A percentile compares a stretch with the other conserved stretches of the same genome.
These are phyloP conservation scores for Pythium rishiriense DNA, from an alignment of 352 stramenopile species.

Conservation along the genomic window DNA sequence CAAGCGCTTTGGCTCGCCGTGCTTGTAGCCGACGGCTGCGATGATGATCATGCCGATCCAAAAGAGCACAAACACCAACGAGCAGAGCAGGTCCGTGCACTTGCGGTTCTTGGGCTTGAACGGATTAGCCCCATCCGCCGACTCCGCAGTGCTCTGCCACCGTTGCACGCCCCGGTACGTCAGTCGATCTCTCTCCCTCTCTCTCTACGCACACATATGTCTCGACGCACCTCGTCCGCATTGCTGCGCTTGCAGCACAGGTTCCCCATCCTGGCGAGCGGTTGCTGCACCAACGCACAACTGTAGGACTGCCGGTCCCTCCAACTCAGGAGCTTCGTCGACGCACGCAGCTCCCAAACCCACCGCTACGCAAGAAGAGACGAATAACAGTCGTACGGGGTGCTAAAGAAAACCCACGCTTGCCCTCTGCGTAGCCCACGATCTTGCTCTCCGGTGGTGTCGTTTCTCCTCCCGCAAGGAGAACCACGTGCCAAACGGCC, in stretches of 20 bases:
- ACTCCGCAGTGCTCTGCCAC: conserved; percentile 19
- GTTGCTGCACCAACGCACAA: background rate
- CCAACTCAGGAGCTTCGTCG: background rate
- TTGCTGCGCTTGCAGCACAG: conserved; percentile 28
- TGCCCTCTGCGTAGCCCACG: background rate
- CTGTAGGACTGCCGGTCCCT: conserved; percentile 1
- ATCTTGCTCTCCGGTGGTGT: background rate
- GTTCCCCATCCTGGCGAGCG: conserved; percentile 25
- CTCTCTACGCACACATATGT: background rate
- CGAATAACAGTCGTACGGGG: conserved; percentile 10
- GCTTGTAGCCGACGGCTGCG: conserved; percentile 53
- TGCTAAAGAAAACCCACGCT: conserved; percentile 15
- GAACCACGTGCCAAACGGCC: background rate
- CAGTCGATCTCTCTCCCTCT: background rate
- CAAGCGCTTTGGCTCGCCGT: conserved; percentile 72
- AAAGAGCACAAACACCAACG: conserved; percentile 38
- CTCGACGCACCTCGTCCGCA: conserved; percentile 1
- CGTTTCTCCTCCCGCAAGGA: background rate
- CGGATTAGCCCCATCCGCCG: conserved; percentile 43
- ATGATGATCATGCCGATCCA: conserved; percentile 70
- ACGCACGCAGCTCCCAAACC: background rate
- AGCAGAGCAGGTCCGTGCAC: conserved; percentile 71
- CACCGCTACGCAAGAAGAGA: background rate
- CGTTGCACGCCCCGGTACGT: background rate
- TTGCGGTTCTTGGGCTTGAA: conserved; percentile 75